These are phyloP conservation scores for Xanthoceras sorbifolium DNA, from an alignment of 345 rosid genomes.

Conservation along the genomic window DNA sequence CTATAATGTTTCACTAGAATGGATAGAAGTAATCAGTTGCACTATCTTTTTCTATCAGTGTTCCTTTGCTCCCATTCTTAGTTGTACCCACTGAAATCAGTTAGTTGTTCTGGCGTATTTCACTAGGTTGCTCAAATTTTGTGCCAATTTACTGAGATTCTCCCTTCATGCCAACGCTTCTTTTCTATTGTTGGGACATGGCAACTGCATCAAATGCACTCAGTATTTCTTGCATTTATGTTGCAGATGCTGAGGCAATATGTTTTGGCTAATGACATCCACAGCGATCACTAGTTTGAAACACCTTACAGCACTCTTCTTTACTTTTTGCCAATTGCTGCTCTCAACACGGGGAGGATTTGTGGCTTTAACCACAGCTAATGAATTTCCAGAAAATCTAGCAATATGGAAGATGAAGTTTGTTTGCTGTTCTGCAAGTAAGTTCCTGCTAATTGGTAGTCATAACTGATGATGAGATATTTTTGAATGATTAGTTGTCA, in stretches of 20 bases:
- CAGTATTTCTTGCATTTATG: background rate
- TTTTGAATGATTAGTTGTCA: slow-evolving; percentile 1
- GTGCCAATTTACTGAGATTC: background rate
- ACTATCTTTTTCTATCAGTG: background rate
- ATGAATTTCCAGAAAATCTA: background rate
- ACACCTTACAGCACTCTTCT: background rate
- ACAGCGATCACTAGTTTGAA: background rate
- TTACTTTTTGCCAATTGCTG: slow-evolving; percentile 4
- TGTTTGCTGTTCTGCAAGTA: slow-evolving; percentile 4
- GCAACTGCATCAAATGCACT: background rate
- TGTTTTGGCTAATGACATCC: background rate
- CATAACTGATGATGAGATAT: background rate
- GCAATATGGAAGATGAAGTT: background rate
- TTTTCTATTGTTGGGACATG: background rate
- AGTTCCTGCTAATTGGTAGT: background rate
- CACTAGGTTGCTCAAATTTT: background rate
- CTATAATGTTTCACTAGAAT: background rate
- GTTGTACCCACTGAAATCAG: background rate
- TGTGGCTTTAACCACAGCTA: background rate
- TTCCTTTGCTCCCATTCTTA: background rate
- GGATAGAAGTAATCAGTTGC: background rate
- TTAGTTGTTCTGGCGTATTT: background rate
- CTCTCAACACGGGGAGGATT: slow-evolving; percentile 11
- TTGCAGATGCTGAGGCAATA: background rate
- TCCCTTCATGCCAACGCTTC: background rate